A percentile compares a stretch with the other conserved stretches of the same genome.
These are phyloP conservation scores for Darksidea phi DNA, from an alignment of 495 filamentous ascomycete species.

Conservation along the genomic window DNA sequence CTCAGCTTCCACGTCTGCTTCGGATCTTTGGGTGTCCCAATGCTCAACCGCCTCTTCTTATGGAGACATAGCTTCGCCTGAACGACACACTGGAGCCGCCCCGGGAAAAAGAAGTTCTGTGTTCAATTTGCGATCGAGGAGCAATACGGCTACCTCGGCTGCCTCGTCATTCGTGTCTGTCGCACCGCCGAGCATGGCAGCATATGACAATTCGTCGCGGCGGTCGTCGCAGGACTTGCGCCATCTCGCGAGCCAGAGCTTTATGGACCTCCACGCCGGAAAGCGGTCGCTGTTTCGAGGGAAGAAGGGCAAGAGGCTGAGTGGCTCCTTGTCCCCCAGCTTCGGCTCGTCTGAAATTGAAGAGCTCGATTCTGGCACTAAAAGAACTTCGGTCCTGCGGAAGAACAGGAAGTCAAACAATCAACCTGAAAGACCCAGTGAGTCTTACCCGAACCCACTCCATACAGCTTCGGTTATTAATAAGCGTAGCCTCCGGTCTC, in stretches of 20 bases:
- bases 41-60: constrained; percentile 26
- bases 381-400: constrained; percentile 27
- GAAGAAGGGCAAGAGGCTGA: constrained; percentile 24
- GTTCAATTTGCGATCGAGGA: constrained; percentile 35
- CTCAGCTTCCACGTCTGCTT: constrained; percentile 25
- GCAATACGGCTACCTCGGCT: constrained; percentile 33
- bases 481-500: constrained; percentile 48
- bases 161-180: constrained; percentile 31
- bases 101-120: constrained; percentile 33
- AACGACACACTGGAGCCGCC: constrained; percentile 17
- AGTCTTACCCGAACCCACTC: constrained; percentile 1
- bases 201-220: constrained; percentile 10
- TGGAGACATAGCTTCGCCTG: constrained; percentile 25
- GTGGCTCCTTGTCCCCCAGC: constrained; percentile 14
- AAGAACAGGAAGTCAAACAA: constrained; percentile 16
- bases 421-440: constrained; percentile 22
- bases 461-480: neutral
- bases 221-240: constrained; percentile 28
- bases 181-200: constrained; percentile 20
- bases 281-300: constrained; percentile 31
- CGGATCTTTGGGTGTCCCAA: constrained; percentile 30
- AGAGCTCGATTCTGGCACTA: constrained; percentile 18
- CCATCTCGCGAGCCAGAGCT: constrained; percentile 12
- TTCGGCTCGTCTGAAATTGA: constrained; percentile 11
- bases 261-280: constrained; percentile 11